Conservation (phyloP, 441 rosid species). For the Pelargonium fulgidum region DNA sequence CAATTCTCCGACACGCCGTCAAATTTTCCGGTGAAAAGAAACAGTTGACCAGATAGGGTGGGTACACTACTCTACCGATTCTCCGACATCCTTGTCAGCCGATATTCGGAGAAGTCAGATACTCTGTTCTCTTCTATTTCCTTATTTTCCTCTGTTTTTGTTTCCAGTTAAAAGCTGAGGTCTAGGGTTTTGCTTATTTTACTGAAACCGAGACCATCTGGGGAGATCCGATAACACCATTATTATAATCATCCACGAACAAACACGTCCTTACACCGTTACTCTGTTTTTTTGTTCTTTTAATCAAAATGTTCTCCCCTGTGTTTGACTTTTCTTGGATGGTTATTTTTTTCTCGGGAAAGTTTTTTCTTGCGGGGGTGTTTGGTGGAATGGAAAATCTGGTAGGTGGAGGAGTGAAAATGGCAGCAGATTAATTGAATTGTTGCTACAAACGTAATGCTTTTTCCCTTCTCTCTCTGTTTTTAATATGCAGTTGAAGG, state of each 20-base stretch:
- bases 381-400: constrained; percentile 6
- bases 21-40: no score
- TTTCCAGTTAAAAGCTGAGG: background rate
- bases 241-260: background rate
- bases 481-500: background rate
- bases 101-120: constrained; percentile 1
- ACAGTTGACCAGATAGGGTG: no score
- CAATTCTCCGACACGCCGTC: no score
- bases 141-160: background rate
- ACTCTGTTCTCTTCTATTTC: background rate
- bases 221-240: constrained; percentile 4
- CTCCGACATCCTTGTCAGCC: background rate
- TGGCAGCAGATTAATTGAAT: background rate
- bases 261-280: background rate
- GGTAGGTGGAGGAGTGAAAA: background rate
- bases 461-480: background rate
- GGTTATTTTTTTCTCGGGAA: background rate
- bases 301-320: no score
- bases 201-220: background rate
- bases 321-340: background rate
- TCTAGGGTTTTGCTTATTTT: background rate
- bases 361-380: background rate
- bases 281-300: background rate
- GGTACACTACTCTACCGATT: no score
- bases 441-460: background rate